These are phyloP conservation scores for Prunus kanzakura DNA, from an alignment of 306 rosid genomes.

Conservation along the genomic window DNA sequence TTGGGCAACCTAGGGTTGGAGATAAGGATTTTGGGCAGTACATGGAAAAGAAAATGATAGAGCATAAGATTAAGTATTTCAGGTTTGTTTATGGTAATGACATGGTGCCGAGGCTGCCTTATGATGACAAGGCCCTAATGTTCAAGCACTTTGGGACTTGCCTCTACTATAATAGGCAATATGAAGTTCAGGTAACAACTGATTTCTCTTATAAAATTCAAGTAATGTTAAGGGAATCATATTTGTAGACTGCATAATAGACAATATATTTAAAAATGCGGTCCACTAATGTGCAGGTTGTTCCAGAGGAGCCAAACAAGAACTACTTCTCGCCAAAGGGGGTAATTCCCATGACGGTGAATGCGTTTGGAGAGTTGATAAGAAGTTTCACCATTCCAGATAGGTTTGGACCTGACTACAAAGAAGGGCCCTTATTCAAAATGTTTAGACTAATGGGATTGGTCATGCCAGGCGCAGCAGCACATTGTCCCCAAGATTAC, in stretches of 20 bases:
- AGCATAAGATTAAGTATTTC: constrained; percentile 35
- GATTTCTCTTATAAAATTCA: too few species aligned
- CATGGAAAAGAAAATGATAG: constrained; percentile 42
- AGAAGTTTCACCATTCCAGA: constrained; percentile 60
- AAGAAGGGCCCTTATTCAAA: constrained; percentile 52
- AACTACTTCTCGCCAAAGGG: constrained; percentile 49
- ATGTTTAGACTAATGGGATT: constrained; percentile 48
- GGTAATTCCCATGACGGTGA: constrained; percentile 43
- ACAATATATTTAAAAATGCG: too few species aligned
- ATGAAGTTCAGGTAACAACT: constrained; percentile 40
- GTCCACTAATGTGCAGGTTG: constrained; percentile 29
- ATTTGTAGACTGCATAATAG: too few species aligned
- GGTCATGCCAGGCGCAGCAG: constrained; percentile 51
- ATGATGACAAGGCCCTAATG: constrained; percentile 47
- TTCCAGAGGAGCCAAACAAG: constrained; percentile 64
- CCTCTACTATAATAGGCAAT: constrained; percentile 52
- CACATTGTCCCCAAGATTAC: constrained; percentile 72
- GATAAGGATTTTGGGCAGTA: constrained; percentile 34
- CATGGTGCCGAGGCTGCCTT: constrained; percentile 68
- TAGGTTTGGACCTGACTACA: constrained; percentile 38
- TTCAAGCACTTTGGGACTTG: constrained; percentile 78
- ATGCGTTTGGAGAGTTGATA: constrained; percentile 48
- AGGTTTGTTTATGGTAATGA: constrained; percentile 72
- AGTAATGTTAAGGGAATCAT: not conserved
- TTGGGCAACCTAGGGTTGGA: constrained; percentile 85